These are phyloP conservation scores for Talaromyces funiculosus DNA, from an alignment of 2,329 filamentous ascomycete genomes.

Conservation along the genomic window DNA sequence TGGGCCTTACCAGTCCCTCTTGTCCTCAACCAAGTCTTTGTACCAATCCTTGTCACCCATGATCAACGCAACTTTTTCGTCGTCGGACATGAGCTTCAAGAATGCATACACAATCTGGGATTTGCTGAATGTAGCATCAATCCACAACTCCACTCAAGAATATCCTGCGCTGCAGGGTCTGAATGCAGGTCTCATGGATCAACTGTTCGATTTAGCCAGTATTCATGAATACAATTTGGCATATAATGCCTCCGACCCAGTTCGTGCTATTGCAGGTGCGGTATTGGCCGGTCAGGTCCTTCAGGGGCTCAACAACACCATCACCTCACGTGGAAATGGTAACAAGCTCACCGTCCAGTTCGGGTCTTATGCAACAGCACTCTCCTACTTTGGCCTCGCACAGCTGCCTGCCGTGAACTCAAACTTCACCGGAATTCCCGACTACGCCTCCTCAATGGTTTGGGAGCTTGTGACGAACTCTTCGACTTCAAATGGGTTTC, in stretches of 20 bases:
- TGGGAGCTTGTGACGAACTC: constrained; percentile 63
- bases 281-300: constrained; percentile 61
- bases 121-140: constrained; percentile 56
- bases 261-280: constrained; percentile 51
- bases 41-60: constrained; percentile 49
- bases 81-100: constrained; percentile 49
- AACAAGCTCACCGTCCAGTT: constrained; percentile 50
- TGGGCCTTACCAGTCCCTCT: constrained; percentile 44
- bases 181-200: constrained; percentile 52
- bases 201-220: constrained; percentile 68
- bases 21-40: constrained; percentile 48
- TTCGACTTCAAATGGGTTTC: constrained; percentile 28
- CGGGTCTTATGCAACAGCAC: constrained; percentile 57
- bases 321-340: constrained; percentile 26
- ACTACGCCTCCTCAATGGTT: constrained; percentile 75
- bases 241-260: constrained; percentile 59
- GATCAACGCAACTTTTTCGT: constrained; percentile 48
- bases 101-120: constrained; percentile 63
- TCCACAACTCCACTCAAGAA: constrained; percentile 54
- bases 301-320: constrained; percentile 39
- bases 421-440: constrained; percentile 69
- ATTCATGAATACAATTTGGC: constrained; percentile 76
- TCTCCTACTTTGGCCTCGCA: constrained; percentile 57
- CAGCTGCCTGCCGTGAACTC: constrained; percentile 46
- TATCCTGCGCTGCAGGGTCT: constrained; percentile 58